Evolutionary conservation across 2,329 filamentous ascomycete genomes (phyloP).

Genomic region (Scorias spongiosa): DNA sequence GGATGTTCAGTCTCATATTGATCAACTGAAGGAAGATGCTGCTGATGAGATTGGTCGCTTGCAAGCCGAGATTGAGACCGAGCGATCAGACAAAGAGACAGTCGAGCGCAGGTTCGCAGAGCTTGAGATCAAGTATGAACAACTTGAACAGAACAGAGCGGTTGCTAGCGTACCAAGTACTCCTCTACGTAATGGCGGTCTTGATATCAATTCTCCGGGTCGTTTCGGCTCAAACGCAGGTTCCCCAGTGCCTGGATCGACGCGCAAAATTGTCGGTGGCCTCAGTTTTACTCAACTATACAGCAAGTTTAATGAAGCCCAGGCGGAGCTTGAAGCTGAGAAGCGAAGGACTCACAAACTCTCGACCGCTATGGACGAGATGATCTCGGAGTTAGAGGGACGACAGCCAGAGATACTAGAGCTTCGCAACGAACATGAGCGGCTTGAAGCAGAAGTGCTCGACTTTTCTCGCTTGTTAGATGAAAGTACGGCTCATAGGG

Average conservation of each 20-base stretch:
- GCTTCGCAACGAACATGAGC: conserved; percentile 63
- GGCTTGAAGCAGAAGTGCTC: conserved; percentile 63
- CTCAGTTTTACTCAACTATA: conserved; percentile 49
- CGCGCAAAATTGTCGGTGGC: conserved; percentile 35
- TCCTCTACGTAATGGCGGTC: conserved; percentile 29
- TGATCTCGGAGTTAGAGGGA: conserved; percentile 70
- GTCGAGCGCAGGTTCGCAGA: conserved; percentile 49
- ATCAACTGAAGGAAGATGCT: conserved; percentile 51
- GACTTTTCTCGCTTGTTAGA: conserved; percentile 68
- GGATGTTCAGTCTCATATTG: conserved; percentile 49
- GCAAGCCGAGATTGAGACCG: conserved; percentile 35
- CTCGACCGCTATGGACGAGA: conserved; percentile 63
- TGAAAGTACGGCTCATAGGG: conserved; percentile 64
- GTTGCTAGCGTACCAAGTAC: conserved; percentile 31
- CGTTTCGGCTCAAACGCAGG: conserved; percentile 29
- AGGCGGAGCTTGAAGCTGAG: conserved; percentile 50
- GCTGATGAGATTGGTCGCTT: conserved; percentile 39
- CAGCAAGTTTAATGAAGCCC: conserved; percentile 45
- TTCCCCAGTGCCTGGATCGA: conserved; percentile 33
- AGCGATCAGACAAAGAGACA: conserved; percentile 43
- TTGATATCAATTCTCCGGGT: conserved; percentile 14
- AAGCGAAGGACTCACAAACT: conserved; percentile 61
- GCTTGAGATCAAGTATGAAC: conserved; percentile 47
- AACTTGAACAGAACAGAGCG: conserved; percentile 29
- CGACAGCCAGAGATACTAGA: conserved; percentile 82